Base-by-base conservation (phyloP, 495 filamentous ascomycete genomes). In the Trichocladium uniseriatum region DNA sequence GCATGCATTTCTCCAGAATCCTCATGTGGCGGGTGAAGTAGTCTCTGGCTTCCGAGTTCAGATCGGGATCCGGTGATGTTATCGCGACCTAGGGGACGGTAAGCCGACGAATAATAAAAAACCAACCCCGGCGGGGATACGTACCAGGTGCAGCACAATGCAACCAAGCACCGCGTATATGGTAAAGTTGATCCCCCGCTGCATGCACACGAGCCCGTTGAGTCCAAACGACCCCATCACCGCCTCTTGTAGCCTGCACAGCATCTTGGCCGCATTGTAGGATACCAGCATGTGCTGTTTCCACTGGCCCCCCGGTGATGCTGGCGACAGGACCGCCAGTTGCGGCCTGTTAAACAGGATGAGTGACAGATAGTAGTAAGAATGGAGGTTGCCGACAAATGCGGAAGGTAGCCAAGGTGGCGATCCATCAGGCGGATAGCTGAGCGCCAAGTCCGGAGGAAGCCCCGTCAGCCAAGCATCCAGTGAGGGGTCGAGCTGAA, bases 11-110 rank as follows among this genome's bases (percentile, higher is more conserved):
- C 65, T 98, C 92, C 31, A 98, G 70, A 19, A 98, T 84, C 43
- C 90, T 82, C 92, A 98, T 97, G 52, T 96, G 91, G 20, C 94
- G 79, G 4, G 85, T 87, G 56, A 98, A 96, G 55, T 85, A 97
- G 43, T 94, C 87, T 29, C 87, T 79, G 16, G 91, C 87, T 58
- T 95, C 87, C 13, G 72, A 70, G 56, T 91, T 87, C 49, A 95
- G 78, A 39, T 90, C 84, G 5, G 90, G 87, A 65, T 97, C 89
- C 31, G 92, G 92, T 7, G 88, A 95, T 6, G 92, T 96, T 35
- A 97, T 80, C 11, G 91, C 89, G 57, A 95, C 83, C 89, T 95
- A 36, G 47, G 5, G 11, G 19, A 24, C 0, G 31, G 22, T 53
- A 27, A 50, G 45, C 19, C 13, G n/a, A n/a, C n/a, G n/a, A n/a